Percentiles rank a stretch among this genome's conserved stretches.
Conservation (phyloP, 192 early-diverging fungal species). For the Mortierella antarctica region DNA sequence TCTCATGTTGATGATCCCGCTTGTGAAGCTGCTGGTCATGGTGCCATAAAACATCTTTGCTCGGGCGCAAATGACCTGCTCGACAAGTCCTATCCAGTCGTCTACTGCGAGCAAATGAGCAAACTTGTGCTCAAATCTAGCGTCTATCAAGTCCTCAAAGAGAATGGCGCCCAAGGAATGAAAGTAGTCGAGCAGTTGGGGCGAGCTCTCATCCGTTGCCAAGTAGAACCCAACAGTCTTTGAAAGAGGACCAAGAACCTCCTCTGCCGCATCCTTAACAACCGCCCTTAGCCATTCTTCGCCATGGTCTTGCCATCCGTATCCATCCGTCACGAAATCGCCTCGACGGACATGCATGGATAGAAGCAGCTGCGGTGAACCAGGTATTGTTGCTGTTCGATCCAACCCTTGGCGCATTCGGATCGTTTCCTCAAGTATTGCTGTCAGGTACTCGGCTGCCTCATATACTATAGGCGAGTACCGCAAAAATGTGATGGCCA, state of each 20-base stretch:
- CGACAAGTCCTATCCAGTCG: constrained; percentile 33
- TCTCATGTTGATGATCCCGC: constrained; percentile 25
- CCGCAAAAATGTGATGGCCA: constrained; percentile 5
- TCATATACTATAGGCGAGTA: constrained; percentile 20
- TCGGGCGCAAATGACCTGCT: constrained; percentile 23
- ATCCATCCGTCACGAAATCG: constrained; percentile 21
- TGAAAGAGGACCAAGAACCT: not conserved
- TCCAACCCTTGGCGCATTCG: not conserved
- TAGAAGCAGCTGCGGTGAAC: constrained; percentile 14
- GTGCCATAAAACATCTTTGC: constrained; percentile 10
- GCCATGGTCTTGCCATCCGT: constrained; percentile 30
- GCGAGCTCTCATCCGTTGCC: constrained; percentile 13
- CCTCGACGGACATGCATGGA: constrained; percentile 40
- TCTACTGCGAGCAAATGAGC: constrained; percentile 19
- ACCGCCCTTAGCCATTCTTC: constrained; percentile 12
- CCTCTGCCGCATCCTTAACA: constrained; percentile 17
- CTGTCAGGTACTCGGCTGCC: constrained; percentile 18
- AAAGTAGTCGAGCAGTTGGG: constrained; percentile 9
- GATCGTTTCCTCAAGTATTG: not conserved
- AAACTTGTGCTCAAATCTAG: constrained; percentile 9
- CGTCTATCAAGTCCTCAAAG: constrained; percentile 28
- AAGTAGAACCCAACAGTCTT: constrained; percentile 8
- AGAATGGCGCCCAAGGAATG: constrained; percentile 23
- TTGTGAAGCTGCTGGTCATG: constrained; percentile 32
- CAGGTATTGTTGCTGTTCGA: not conserved